Conservation (phyloP, 2,329 filamentous ascomycete genomes). For the Fusarium pseudocircinatum region DNA sequence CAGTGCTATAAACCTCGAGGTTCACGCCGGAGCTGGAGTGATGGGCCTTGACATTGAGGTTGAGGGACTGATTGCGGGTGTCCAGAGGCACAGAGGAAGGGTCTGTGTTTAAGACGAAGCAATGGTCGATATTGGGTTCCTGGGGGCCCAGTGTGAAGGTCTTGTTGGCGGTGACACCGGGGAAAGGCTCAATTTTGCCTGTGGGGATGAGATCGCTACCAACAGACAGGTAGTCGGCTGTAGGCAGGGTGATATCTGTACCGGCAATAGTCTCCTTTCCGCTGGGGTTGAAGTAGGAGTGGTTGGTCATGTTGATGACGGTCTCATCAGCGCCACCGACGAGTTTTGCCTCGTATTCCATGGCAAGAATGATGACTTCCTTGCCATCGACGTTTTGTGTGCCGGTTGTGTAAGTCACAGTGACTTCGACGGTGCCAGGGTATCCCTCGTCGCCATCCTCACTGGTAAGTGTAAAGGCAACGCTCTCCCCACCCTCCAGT, state of each 20-base stretch:
- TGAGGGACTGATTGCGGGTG: constrained; percentile 70
- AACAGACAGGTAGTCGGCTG: constrained; percentile 74
- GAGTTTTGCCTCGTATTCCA: constrained; percentile 90
- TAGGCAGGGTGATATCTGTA: constrained; percentile 73
- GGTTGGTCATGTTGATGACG: constrained; percentile 92
- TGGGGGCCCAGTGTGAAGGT: constrained; percentile 77
- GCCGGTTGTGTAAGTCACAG: constrained; percentile 80
- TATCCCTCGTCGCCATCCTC: constrained; percentile 88
- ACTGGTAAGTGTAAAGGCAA: constrained; percentile 74
- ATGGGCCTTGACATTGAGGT: constrained; percentile 74
- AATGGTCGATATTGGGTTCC: constrained; percentile 86
- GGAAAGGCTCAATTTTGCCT: constrained; percentile 70
- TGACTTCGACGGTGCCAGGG: constrained; percentile 83
- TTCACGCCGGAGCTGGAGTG: constrained; percentile 80
- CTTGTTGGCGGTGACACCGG: constrained; percentile 70
- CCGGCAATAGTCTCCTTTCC: constrained; percentile 63
- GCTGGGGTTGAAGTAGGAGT: constrained; percentile 80
- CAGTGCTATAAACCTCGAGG: constrained; percentile 88
- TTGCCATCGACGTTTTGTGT: constrained; percentile 70
- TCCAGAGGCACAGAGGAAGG: constrained; percentile 70
- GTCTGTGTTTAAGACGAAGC: constrained; percentile 80
- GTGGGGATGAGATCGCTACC: constrained; percentile 80
- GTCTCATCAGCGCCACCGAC: constrained; percentile 87
- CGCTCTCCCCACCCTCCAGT: constrained; percentile 69
- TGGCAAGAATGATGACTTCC: constrained; percentile 76